Percentiles rank a stretch among this genome's conserved stretches.
These are phyloP conservation scores for Ophiostoma ulmi DNA, from an alignment of 2,329 filamentous ascomycete genomes.

Conservation along the genomic window DNA sequence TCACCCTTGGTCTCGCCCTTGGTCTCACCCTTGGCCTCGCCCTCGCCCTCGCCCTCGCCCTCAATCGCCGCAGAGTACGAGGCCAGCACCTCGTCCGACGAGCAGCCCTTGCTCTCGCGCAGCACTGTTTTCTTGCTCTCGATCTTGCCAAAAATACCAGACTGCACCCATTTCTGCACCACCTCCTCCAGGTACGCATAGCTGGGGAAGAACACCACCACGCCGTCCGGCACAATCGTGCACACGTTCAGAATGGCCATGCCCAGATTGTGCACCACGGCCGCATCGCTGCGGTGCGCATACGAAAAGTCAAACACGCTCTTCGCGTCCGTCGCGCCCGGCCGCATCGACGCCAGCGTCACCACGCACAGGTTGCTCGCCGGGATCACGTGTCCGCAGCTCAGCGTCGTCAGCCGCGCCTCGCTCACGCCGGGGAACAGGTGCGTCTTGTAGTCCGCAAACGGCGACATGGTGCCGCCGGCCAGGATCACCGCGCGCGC, in stretches of 20 bases:
- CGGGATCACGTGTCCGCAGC: conserved; percentile 92
- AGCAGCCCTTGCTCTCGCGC: conserved; percentile 49
- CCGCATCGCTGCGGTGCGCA: conserved; percentile 62
- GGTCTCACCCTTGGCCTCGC: too few species aligned
- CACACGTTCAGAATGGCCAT: conserved; percentile 66
- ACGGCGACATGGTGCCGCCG: conserved; percentile 96
- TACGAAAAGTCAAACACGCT: conserved; percentile 81
- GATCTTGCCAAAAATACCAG: conserved; percentile 55
- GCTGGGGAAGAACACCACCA: conserved; percentile 93
- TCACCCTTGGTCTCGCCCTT: too few species aligned
- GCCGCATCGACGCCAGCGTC: conserved; percentile 51
- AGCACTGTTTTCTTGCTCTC: conserved; percentile 58
- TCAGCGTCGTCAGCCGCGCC: conserved; percentile 68
- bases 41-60: too few species aligned
- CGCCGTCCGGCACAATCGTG: conserved; percentile 72
- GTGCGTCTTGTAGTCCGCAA: conserved; percentile 81
- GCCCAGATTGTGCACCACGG: conserved; percentile 70
- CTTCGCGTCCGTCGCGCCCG: conserved; percentile 24
- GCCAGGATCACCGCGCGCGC: conserved; percentile 85
- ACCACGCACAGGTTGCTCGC: conserved; percentile 72
- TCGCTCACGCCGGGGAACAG: conserved; percentile 70
- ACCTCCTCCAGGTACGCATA: conserved; percentile 85
- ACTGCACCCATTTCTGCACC: conserved; percentile 47
- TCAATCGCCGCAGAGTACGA: conserved; percentile 67
- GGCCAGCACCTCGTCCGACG: conserved; percentile 65